Conservation (phyloP, 345 rosid species). For the Eucalyptus marginata region DNA sequence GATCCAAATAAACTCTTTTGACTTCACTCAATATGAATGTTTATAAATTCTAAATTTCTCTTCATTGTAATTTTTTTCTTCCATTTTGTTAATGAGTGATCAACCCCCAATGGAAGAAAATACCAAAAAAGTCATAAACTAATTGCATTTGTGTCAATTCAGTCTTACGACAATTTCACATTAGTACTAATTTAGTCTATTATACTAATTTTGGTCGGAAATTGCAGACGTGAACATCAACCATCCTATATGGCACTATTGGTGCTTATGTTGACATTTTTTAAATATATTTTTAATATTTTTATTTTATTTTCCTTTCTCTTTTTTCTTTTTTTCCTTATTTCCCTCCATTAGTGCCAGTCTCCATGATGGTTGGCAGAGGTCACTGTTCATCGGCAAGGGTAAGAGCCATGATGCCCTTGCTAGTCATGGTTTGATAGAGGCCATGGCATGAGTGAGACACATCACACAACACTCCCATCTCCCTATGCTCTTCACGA, state of each 20-base stretch:
- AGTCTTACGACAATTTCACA: too few species aligned
- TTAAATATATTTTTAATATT: too few species aligned
- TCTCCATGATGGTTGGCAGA: background rate
- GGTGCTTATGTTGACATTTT: too few species aligned
- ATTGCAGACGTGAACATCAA: accelerated
- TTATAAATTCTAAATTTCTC: background rate
- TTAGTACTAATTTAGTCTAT: background rate
- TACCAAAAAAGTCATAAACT: too few species aligned
- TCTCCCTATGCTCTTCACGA: too few species aligned
- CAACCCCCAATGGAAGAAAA: background rate
- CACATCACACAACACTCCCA: background rate
- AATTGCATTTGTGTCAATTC: too few species aligned
- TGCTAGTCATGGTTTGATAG: accelerated
- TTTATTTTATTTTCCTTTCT: too few species aligned
- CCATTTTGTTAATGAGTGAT: background rate
- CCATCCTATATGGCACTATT: accelerated
- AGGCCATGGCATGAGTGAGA: background rate
- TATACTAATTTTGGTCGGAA: too few species aligned
- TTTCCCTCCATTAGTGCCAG: background rate
- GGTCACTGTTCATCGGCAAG: accelerated
- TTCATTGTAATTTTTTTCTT: background rate
- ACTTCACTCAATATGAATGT: background rate
- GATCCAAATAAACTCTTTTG: background rate
- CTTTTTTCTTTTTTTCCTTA: too few species aligned
- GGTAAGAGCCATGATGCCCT: background rate